These are phyloP conservation scores for Pisolithus sp. DNA, from an alignment of 768 basidiomycete species.

Conservation along the genomic window DNA sequence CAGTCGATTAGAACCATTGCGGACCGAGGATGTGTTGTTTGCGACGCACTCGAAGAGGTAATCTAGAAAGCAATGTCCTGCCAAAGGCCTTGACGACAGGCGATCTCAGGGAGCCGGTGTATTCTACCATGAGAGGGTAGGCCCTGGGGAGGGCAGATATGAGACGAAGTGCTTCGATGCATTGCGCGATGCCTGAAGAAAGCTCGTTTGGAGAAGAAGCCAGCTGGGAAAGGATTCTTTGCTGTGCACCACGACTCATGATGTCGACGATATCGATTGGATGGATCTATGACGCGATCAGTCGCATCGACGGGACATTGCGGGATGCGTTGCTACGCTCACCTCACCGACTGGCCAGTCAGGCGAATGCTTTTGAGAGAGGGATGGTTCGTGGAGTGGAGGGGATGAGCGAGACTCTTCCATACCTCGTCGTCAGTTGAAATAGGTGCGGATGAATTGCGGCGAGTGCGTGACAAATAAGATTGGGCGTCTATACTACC, in stretches of 20 bases:
- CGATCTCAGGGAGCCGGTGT: conserved; percentile 8
- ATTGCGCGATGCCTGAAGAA: conserved; percentile 27
- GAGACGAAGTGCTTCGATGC: conserved; percentile 28
- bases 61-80: conserved; percentile 25
- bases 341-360: background rate
- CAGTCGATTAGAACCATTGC: background rate
- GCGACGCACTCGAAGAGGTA: conserved; percentile 26
- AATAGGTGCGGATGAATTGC: conserved; percentile 2
- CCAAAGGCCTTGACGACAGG: conserved; percentile 23
- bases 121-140: conserved; percentile 23
- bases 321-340: no score
- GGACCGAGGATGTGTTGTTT: background rate
- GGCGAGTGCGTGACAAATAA: background rate
- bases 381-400: background rate
- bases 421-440: background rate
- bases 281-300: background rate
- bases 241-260: conserved; percentile 5
- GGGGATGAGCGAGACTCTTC: background rate
- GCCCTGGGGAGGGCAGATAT: conserved; percentile 23
- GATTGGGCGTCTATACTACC: conserved; percentile 1
- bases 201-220: conserved; percentile 28
- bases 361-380: background rate
- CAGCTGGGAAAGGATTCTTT: conserved; percentile 25
- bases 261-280: conserved; percentile 19
- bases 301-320: background rate